Conservation (phyloP, 2,329 filamentous ascomycete species). For the Dryadomyces quercivorus region DNA sequence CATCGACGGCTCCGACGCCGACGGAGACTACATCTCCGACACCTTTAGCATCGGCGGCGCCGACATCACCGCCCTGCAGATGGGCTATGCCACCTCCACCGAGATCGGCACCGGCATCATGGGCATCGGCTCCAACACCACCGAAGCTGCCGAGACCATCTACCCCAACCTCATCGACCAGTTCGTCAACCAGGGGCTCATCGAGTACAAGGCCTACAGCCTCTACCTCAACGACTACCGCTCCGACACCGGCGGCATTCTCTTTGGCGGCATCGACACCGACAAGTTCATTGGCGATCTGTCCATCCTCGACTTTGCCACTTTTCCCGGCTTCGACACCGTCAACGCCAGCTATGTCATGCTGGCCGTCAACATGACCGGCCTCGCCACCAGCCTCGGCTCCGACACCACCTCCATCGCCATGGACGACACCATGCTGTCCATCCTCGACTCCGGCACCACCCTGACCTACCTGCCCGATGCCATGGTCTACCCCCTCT, state of each 20-base stretch:
- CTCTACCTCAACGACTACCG: conserved; percentile 47
- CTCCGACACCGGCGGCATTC: conserved; percentile 46
- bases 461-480: conserved; percentile 52
- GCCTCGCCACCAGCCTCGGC: conserved; percentile 17
- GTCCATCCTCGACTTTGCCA: conserved; percentile 30
- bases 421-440: conserved; percentile 22
- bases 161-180: conserved; percentile 52
- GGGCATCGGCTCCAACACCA: conserved; percentile 44
- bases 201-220: conserved; percentile 54
- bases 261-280: conserved; percentile 60
- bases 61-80: conserved; percentile 38
- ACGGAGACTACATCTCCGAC: conserved; percentile 47
- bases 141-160: conserved; percentile 28
- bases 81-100: conserved; percentile 38
- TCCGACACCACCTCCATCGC: conserved; percentile 12
- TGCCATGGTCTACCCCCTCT: conserved; percentile 28
- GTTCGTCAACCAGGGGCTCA: conserved; percentile 48
- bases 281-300: conserved; percentile 51
- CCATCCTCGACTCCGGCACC: conserved; percentile 56
- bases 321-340: conserved; percentile 31
- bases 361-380: conserved; percentile 27
- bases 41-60: conserved; percentile 37
- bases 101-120: conserved; percentile 42
- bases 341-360: conserved; percentile 25
- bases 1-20: conserved; percentile 41